These are phyloP conservation scores for Leccinellum rugosiceps DNA, from an alignment of 768 basidiomycete genomes.

Conservation along the genomic window DNA sequence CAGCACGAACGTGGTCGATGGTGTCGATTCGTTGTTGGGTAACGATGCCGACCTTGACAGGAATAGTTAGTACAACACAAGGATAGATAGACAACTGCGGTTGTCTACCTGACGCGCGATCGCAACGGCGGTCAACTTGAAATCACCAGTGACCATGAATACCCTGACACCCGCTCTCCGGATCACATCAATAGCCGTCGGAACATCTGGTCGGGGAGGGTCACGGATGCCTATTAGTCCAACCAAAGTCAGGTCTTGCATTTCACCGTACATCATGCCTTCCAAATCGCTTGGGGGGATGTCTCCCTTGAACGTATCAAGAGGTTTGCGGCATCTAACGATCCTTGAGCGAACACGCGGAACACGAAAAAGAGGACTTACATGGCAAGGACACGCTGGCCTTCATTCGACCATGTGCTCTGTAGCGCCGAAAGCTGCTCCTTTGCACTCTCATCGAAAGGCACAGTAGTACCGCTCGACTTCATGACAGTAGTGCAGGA, in stretches of 20 bases:
- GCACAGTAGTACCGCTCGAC: slow-evolving; percentile 30
- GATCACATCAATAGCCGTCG: slow-evolving; percentile 44
- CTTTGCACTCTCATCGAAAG: slow-evolving; percentile 26
- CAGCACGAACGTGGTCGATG: slow-evolving; percentile 23
- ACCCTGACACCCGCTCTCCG: slow-evolving; percentile 50
- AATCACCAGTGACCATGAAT: slow-evolving; percentile 59
- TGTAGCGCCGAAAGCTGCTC: slow-evolving; percentile 28
- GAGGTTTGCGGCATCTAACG: slow-evolving; percentile 28
- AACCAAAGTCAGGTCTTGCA: slow-evolving; percentile 41
- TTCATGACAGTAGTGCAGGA: slow-evolving; percentile 35
- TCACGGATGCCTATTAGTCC: slow-evolving; percentile 56
- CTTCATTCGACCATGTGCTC: slow-evolving; percentile 44
- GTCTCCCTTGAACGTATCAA: slow-evolving; percentile 19
- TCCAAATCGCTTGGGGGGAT: slow-evolving; percentile 26
- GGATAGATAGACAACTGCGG: not conserved
- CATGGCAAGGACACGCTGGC: slow-evolving; percentile 54
- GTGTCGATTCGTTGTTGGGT: slow-evolving; percentile 39
- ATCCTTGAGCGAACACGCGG: not conserved
- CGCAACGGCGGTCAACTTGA: slow-evolving; percentile 49
- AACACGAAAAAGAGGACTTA: slow-evolving; percentile 6
- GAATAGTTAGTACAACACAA: not conserved
- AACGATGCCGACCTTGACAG: slow-evolving; percentile 40
- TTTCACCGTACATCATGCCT: slow-evolving; percentile 40
- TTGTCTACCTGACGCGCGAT: slow-evolving; percentile 45
- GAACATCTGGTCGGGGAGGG: slow-evolving; percentile 52